Evolutionary conservation across 2,329 filamentous ascomycete species (phyloP), one percentile per base, ranked within the genome.

Genomic region (Fusarium sp.): DNA sequence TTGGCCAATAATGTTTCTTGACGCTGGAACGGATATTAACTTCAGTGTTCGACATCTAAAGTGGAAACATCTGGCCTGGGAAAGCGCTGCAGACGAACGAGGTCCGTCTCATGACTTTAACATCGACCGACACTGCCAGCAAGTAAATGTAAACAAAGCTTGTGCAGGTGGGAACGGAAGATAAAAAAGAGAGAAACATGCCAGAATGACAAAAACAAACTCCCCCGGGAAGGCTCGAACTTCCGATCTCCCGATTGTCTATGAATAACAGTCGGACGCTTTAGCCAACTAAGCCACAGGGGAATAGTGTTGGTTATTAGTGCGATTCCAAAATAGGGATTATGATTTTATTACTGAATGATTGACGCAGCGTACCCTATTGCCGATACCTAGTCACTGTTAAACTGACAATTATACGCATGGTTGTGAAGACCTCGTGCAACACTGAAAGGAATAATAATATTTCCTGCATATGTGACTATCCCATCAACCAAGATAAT

Each of bases 171-270:
- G 8, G 16, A 37, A n/a, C 5, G 2, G 3, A 44, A 7, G 1
- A 12, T 11, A 10, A n/a, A 20, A 16, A 25, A n/a, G n/a, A n/a
- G n/a, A n/a, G n/a, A n/a, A n/a, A n/a, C n/a, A n/a, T n/a, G n/a
- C n/a, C n/a, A n/a, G n/a, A n/a, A n/a, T n/a, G n/a, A n/a, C n/a
- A 20, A 16, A 25, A 7, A 24, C 1, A 4, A 3, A 16, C 67
- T 75, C 73, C 73, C 73, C 73, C 73, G 73, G 73, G 67, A 75
- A 75, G 73, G 73, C 65, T 75, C 73, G 73, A 75, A 75, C 73
- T 75, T 73, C 69, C 71, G 71, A 75, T 75, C 73, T 75, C 72
- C 69, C 72, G 73, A 75, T 75, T 73, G 70, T 67, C 70, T 69
- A 54, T 46, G 8, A 49, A 62, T 71, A 71, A 71, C 69, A 71